Percentiles rank a stretch among this genome's conserved stretches.
These are phyloP conservation scores for Dothideomycetes sp. DNA, from an alignment of 2,329 filamentous ascomycete species.

Conservation along the genomic window DNA sequence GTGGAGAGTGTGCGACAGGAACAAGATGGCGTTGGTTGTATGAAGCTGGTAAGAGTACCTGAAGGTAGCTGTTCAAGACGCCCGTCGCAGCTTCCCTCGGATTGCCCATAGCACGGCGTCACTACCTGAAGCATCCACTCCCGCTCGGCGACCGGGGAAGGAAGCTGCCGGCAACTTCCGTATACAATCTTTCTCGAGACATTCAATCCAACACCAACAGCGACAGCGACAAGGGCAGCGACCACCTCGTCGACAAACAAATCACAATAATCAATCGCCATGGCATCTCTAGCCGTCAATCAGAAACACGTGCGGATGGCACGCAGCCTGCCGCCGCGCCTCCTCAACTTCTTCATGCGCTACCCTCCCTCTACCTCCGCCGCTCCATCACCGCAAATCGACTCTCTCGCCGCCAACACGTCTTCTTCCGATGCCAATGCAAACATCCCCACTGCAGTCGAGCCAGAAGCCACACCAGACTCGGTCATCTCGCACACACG, in stretches of 20 bases:
- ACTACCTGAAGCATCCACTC: neutral
- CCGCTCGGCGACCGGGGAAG: neutral
- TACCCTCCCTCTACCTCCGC: conserved; percentile 57
- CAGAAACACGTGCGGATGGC: conserved; percentile 40
- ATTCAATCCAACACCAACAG: neutral
- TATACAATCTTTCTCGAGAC: conserved; percentile 4
- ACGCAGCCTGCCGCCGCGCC: conserved; percentile 62
- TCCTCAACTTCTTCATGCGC: conserved; percentile 79
- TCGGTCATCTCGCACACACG: conserved; percentile 22
- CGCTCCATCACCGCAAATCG: conserved; percentile 18
- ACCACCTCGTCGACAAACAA: conserved; percentile 1
- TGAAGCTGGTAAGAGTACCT: conserved; percentile 1
- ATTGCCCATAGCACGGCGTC: too few species aligned
- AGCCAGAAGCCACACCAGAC: conserved; percentile 30
- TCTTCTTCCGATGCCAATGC: conserved; percentile 36
- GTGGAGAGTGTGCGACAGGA: neutral
- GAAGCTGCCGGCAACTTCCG: conserved; percentile 14
- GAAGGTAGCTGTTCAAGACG: too few species aligned
- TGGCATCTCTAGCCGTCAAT: conserved; percentile 9
- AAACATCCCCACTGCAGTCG: conserved; percentile 26
- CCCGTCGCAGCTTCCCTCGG: too few species aligned
- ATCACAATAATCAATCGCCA: neutral
- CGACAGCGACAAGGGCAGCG: neutral
- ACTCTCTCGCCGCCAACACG: conserved; percentile 26
- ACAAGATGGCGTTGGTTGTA: neutral